Evolutionary conservation across 2,329 filamentous ascomycete species (phyloP).

Genomic region (Fusarium virguliforme): DNA sequence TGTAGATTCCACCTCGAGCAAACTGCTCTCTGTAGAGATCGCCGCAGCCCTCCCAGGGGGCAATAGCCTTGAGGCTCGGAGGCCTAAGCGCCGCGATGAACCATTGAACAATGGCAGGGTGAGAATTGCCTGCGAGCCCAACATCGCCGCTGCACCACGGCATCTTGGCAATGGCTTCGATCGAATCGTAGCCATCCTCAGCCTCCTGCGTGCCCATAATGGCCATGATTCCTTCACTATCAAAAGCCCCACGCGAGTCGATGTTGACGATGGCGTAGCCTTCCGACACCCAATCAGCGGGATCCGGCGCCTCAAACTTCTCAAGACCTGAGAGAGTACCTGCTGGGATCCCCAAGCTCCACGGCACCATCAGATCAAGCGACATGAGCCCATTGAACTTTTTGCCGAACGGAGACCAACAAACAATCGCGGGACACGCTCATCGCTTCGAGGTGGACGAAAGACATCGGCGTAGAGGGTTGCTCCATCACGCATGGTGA

Average conservation of each 20-base stretch:
- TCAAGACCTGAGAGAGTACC: constrained; percentile 18
- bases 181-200: constrained; percentile 23
- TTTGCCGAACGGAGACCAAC: constrained; percentile 28
- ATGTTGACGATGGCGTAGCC: constrained; percentile 26
- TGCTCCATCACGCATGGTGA: constrained; percentile 23
- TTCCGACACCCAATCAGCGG: constrained; percentile 18
- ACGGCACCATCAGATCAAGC: constrained; percentile 21
- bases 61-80: constrained; percentile 28
- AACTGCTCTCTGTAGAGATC: constrained; percentile 42
- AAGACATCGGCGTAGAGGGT: constrained; percentile 26
- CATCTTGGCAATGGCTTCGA: constrained; percentile 16
- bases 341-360: not conserved
- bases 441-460: not conserved
- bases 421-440: constrained; percentile 19
- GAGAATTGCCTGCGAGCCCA: constrained; percentile 26
- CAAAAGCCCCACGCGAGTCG: constrained; percentile 13
- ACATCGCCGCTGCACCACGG: constrained; percentile 22
- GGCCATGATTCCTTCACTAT: constrained; percentile 18
- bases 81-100: constrained; percentile 19
- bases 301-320: constrained; percentile 33
- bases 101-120: constrained; percentile 21
- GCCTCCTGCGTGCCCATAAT: constrained; percentile 27
- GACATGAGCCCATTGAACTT: constrained; percentile 20
- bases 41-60: constrained; percentile 25
- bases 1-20: constrained; percentile 45